Conservation (phyloP, 345 rosid species). For the Eucalyptus sp. region DNA sequence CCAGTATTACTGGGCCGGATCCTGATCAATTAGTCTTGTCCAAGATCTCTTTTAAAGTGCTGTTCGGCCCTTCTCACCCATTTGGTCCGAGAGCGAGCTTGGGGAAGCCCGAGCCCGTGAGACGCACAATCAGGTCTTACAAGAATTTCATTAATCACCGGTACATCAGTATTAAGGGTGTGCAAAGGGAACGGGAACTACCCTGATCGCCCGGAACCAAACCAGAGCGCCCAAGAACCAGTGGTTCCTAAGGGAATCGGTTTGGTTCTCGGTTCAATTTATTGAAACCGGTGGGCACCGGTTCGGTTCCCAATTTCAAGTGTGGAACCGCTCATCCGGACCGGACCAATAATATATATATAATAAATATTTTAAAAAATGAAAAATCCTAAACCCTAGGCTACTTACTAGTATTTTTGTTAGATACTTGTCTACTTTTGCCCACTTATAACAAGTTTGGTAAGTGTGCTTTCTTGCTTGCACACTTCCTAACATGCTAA, state of each 20-base stretch:
- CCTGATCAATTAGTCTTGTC: not conserved
- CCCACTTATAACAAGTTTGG: no score
- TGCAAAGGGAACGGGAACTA: no score
- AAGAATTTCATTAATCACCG: not conserved
- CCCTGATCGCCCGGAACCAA: rapidly evolving
- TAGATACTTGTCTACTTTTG: no score
- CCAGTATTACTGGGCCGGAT: not conserved
- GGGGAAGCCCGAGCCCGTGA: not conserved
- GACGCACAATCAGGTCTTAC: not conserved
- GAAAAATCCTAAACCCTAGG: no score
- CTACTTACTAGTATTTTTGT: no score
- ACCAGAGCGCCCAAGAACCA: rapidly evolving
- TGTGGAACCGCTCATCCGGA: rapidly evolving
- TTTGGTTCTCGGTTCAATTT: no score
- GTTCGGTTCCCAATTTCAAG: rapidly evolving
- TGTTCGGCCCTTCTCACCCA: not conserved
- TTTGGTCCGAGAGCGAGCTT: not conserved
- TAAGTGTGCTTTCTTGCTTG: no score
- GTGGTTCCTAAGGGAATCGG: rapidly evolving
- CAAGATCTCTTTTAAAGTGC: not conserved
- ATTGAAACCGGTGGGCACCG: no score
- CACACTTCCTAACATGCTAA: no score
- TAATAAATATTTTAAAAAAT: no score
- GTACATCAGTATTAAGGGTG: no score
- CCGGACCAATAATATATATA: no score